Evolutionary conservation across 768 basidiomycete species (phyloP).

Genomic region (Nevesoporus exiguus): DNA sequence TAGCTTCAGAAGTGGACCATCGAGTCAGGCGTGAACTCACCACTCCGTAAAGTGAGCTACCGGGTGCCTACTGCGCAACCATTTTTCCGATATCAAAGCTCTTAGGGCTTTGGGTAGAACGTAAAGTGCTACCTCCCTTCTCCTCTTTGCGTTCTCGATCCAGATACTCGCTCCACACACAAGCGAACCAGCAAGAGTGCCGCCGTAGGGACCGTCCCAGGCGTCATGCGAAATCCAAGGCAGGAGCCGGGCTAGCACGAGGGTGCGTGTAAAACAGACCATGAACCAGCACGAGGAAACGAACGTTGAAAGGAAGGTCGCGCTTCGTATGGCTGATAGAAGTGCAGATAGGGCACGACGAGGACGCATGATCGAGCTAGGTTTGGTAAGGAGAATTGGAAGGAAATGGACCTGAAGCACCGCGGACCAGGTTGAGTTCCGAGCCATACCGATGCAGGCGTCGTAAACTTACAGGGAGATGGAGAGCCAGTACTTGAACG

Average conservation of each 20-base stretch:
- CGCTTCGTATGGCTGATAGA: constrained; percentile 56
- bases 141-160: constrained; percentile 66
- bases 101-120: constrained; percentile 70
- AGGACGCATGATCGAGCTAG: constrained; percentile 46
- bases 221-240: constrained; percentile 71
- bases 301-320: constrained; percentile 70
- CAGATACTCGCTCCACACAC: constrained; percentile 74
- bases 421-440: background rate
- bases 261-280: constrained; percentile 67
- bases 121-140: constrained; percentile 79
- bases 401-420: constrained; percentile 62
- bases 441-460: background rate
- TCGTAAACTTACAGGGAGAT: constrained; percentile 59
- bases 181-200: constrained; percentile 62
- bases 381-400: constrained; percentile 59
- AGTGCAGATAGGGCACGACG: constrained; percentile 40
- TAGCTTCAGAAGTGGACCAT: constrained; percentile 8
- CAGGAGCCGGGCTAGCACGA: constrained; percentile 59
- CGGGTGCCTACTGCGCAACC: constrained; percentile 43
- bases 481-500: constrained; percentile 58
- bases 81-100: constrained; percentile 54
- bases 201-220: constrained; percentile 76
- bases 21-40: constrained; percentile 34
- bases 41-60: constrained; percentile 48
- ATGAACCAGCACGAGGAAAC: constrained; percentile 66